A percentile compares a stretch with the other conserved stretches of the same genome.
These are phyloP conservation scores for Anastatica hierochuntica DNA, from an alignment of 345 rosid species.

Conservation along the genomic window DNA sequence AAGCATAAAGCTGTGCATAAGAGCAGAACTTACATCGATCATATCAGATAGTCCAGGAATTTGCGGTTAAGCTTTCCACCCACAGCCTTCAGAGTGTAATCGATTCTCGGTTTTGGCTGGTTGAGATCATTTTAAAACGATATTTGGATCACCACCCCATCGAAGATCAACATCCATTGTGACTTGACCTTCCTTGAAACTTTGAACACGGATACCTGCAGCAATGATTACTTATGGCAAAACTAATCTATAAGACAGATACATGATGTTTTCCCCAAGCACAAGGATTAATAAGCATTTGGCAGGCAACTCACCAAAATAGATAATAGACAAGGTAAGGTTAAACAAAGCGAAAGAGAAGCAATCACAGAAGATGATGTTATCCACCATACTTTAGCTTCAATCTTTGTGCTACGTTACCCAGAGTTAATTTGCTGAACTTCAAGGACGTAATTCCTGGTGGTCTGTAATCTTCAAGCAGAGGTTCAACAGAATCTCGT, in stretches of 20 bases:
- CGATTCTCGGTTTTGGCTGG: conserved; percentile 97
- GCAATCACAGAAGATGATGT: conserved; percentile 2
- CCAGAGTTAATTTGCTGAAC: conserved; percentile 81
- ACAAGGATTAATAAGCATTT: too few relatives aligned
- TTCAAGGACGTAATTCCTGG: conserved; percentile 87
- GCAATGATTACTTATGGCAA: conserved; percentile 12
- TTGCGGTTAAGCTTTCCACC: conserved; percentile 99
- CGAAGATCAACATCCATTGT: conserved; percentile 95
- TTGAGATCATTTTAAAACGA: conserved; percentile 33
- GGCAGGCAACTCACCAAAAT: too few relatives aligned
- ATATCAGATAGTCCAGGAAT: conserved; percentile 93
- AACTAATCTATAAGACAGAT: not conserved
- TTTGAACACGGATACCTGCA: conserved; percentile 96
- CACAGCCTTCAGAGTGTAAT: conserved; percentile 88
- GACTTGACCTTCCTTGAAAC: conserved; percentile 91
- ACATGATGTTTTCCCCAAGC: too few relatives aligned
- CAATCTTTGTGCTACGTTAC: conserved; percentile 95
- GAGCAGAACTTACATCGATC: conserved; percentile 78
- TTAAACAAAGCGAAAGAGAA: too few relatives aligned
- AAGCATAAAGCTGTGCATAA: conserved; percentile 5
- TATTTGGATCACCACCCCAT: conserved; percentile 99
- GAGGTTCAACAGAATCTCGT: conserved; percentile 93
- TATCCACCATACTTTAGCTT: conserved; percentile 45
- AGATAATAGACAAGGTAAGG: too few relatives aligned
- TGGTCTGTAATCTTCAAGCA: conserved; percentile 92